Evolutionary conservation across 306 rosid genomes (phyloP), one percentile per base, ranked within the genome.

Genomic region (Clitoria ternatea): DNA sequence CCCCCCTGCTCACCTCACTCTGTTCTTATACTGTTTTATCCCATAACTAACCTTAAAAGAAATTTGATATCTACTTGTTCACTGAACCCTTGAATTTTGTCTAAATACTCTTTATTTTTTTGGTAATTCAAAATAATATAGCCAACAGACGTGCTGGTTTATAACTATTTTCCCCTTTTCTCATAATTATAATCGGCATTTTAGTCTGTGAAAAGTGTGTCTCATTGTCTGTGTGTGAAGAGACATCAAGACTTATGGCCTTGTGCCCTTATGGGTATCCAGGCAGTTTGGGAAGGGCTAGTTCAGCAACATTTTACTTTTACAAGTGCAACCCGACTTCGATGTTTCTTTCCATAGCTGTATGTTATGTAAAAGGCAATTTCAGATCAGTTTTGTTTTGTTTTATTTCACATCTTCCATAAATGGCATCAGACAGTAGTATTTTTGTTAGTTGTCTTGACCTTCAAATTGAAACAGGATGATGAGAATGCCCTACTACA

Each of bases 401-500:
- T 45, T 45, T 61, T 4, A 11, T 44, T 44, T 15, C 23, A 32
- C 49, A 24, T n/a, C 42, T 60, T 27, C 48, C 59, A 50, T 40
- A 52, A 68, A 13, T 61, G 53, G 42, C 53, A 14, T 30, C n/a
- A n/a, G n/a, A n/a, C n/a, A n/a, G 9, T 68, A 43, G 27, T 52
- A 61, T 35, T 57, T 72, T 48, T 55, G 7, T 71, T 33, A 22
- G 62, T 36, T 65, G 48, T 61, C 24, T 61, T 77, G 47, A 77
- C 50, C 55, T 55, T 77, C 66, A 57, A 70, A 66, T 66, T 32
- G 54, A 72, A 76, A 35, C 81, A 81, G 85, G 85, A 81, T 44
- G 86, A 82, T 65, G 99, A 94, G 60, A 94, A 86, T 77, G 91
- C 97, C 65, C 84, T 94, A 45, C 96, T 94, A 35, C 96, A 87